Evolutionary conservation across 164 flowering plant species (phyloP).

Genomic region (Euptelea pleiosperma): DNA sequence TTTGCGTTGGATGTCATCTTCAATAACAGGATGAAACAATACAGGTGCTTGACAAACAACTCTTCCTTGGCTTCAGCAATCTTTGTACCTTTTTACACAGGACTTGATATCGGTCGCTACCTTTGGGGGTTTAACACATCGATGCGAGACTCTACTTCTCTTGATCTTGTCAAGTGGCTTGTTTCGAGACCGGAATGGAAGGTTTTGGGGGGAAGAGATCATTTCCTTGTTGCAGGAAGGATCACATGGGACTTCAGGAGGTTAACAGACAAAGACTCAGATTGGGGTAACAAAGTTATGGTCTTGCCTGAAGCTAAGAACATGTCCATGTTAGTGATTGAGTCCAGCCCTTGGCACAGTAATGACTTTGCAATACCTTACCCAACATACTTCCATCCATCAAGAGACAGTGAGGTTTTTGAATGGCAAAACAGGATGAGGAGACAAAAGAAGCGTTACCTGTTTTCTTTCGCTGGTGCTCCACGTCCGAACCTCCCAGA

Average conservation of each 20-base stretch:
- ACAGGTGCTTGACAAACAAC: constrained; percentile 55
- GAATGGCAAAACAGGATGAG: constrained; percentile 64
- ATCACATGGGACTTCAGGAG: constrained; percentile 73
- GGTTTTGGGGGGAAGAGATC: constrained; percentile 54
- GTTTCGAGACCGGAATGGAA: constrained; percentile 52
- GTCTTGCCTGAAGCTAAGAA: constrained; percentile 47
- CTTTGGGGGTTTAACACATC: constrained; percentile 40
- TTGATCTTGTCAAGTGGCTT: constrained; percentile 46
- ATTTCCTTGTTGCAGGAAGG: constrained; percentile 69
- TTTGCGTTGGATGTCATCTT: constrained; percentile 66
- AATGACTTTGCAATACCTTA: constrained; percentile 67
- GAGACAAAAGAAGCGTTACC: constrained; percentile 24
- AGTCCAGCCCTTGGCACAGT: constrained; percentile 52
- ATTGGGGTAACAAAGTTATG: constrained; percentile 70
- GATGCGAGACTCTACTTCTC: constrained; percentile 37
- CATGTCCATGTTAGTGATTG: constrained; percentile 52
- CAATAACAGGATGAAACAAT: constrained; percentile 65
- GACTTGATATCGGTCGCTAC: constrained; percentile 53
- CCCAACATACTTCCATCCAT: constrained; percentile 80
- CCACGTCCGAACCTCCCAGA: constrained; percentile 38
- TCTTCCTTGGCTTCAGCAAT: constrained; percentile 62
- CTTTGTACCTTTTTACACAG: constrained; percentile 68
- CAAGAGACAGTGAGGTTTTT: constrained; percentile 40
- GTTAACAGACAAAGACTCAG: constrained; percentile 23
- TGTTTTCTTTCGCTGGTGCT: constrained; percentile 64